Evolutionary conservation across 345 rosid species (phyloP).

Genomic region (Eucalyptus erythrocorys): DNA sequence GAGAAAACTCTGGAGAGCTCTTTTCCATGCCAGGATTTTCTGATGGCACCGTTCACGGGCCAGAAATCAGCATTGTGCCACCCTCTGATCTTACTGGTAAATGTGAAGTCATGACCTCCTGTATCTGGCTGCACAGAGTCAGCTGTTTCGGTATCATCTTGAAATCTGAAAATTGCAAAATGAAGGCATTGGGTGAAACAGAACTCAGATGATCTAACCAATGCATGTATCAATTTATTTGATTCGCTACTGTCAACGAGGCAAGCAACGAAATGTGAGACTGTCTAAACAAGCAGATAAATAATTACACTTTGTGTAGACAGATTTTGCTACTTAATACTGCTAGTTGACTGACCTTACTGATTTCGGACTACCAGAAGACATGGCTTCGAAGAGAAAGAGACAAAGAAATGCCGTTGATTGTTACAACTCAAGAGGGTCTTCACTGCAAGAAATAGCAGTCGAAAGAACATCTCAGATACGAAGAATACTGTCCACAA

Average conservation of each 20-base stretch:
- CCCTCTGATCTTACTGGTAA: background rate
- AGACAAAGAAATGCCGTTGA: background rate
- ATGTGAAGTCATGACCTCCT: background rate
- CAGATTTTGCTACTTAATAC: background rate
- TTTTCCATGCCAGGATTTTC: constrained; percentile 4
- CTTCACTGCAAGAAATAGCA: background rate
- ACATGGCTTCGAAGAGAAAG: constrained; percentile 1
- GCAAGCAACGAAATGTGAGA: background rate
- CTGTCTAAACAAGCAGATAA: background rate
- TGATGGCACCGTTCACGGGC: background rate
- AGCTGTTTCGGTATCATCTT: constrained; percentile 6
- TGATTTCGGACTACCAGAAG: constrained; percentile 6
- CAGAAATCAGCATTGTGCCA: background rate
- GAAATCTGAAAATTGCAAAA: constrained; percentile 16
- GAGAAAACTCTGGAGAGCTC: constrained; percentile 45
- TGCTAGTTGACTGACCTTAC: constrained; percentile 2
- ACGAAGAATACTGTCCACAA: background rate
- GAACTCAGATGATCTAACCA: background rate
- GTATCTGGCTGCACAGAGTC: background rate
- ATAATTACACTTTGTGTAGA: background rate
- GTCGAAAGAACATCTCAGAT: background rate
- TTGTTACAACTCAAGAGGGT: background rate
- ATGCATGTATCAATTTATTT: background rate
- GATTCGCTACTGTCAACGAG: background rate
- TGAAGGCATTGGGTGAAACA: background rate